phyloP scores from a whole-genome alignment of 257 asterid species.

The Fraxinus pennsylvanica region DNA sequence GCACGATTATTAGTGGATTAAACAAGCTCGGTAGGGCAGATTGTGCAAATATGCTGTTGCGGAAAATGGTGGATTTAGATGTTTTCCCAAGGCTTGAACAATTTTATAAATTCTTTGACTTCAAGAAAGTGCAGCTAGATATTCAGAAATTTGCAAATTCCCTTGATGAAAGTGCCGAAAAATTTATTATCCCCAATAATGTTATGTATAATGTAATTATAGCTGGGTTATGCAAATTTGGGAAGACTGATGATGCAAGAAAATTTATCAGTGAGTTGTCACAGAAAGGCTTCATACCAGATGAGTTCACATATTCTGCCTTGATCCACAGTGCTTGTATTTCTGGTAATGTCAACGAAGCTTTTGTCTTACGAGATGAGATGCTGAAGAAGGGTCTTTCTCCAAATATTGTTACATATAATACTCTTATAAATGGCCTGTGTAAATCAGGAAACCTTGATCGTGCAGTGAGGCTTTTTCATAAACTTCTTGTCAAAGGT shows the following conservation, averaged over 20 bases:
- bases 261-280: slow-evolving; percentile 47
- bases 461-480: slow-evolving; percentile 75
- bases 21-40: slow-evolving; percentile 61
- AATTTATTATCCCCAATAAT: slow-evolving; percentile 47
- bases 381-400: slow-evolving; percentile 72
- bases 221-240: slow-evolving; percentile 72
- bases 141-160: slow-evolving; percentile 46
- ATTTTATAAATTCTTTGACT: slow-evolving; percentile 38
- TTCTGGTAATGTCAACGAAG: slow-evolving; percentile 70
- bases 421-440: slow-evolving; percentile 78
- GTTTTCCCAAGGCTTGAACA: slow-evolving; percentile 45
- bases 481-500: slow-evolving; percentile 67
- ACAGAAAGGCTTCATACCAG: slow-evolving; percentile 69
- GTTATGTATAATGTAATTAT: slow-evolving; percentile 72
- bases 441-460: slow-evolving; percentile 76
- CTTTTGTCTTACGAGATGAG: slow-evolving; percentile 80
- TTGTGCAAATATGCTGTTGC: slow-evolving; percentile 66
- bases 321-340: slow-evolving; percentile 64
- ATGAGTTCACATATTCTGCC: slow-evolving; percentile 79
- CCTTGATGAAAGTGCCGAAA: slow-evolving; percentile 50
- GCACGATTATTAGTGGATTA: slow-evolving; percentile 72
- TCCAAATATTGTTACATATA: slow-evolving; percentile 75
- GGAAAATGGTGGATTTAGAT: slow-evolving; percentile 55
- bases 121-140: slow-evolving; percentile 36
- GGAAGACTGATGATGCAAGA: slow-evolving; percentile 73